Conservation (phyloP, 371 early-diverging fungal species). For the Parasitella parasitica region DNA sequence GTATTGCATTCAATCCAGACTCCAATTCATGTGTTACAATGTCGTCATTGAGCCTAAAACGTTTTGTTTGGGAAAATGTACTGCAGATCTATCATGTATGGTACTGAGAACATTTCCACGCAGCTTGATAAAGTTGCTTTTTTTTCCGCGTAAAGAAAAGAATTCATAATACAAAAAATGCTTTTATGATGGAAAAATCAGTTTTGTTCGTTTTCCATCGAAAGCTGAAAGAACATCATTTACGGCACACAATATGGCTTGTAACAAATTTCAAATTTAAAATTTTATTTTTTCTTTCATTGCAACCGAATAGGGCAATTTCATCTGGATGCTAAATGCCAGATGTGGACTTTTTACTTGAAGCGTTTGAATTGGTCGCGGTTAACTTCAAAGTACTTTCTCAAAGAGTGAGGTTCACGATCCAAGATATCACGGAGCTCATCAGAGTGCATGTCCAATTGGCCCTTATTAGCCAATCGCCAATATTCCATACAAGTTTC, state of each 20-base stretch:
- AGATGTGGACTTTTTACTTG: constrained; percentile 21
- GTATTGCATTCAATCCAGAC: constrained; percentile 5
- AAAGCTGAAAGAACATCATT: too few relatives aligned
- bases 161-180: too few relatives aligned
- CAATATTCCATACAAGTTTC: constrained; percentile 29
- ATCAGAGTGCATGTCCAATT: constrained; percentile 18
- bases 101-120: too few relatives aligned
- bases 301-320: too few relatives aligned
- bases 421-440: constrained; percentile 34
- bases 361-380: constrained; percentile 40
- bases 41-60: constrained; percentile 5
- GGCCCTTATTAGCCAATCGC: constrained; percentile 25
- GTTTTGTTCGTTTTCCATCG: too few relatives aligned
- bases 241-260: too few relatives aligned
- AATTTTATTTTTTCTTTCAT: neutral
- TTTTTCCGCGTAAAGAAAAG: too few relatives aligned
- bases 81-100: neutral
- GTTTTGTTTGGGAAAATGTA: neutral
- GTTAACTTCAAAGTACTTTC: constrained; percentile 36
- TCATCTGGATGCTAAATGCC: too few relatives aligned
- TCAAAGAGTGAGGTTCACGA: constrained; percentile 28
- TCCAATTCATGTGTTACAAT: constrained; percentile 4
- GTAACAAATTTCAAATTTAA: too few relatives aligned
- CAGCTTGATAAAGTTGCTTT: too few relatives aligned
- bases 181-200: too few relatives aligned